Evolutionary conservation across 495 filamentous ascomycete genomes (phyloP).

Genomic region (Trichoderma reesei): DNA sequence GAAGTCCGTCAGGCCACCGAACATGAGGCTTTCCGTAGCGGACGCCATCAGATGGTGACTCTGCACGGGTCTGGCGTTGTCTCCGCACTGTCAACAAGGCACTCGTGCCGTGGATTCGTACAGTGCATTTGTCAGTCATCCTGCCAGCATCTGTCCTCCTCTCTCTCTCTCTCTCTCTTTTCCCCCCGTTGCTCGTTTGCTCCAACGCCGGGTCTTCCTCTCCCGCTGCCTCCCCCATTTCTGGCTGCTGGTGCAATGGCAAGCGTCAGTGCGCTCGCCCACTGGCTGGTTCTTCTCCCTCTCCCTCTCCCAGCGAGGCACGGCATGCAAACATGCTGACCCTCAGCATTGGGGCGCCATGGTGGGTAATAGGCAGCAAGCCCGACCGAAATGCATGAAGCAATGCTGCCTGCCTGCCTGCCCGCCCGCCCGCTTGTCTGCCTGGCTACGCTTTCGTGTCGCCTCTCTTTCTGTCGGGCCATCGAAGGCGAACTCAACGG

Average conservation of each 20-base stretch:
- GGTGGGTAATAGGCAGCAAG: slow-evolving; percentile 7
- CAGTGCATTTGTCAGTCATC: background rate
- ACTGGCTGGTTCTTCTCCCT: background rate
- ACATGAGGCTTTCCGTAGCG: background rate
- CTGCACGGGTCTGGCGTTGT: no score
- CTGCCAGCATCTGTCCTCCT: background rate
- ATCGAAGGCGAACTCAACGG: background rate
- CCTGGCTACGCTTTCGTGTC: background rate
- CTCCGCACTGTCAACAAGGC: no score
- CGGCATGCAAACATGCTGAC: background rate
- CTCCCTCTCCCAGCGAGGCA: background rate
- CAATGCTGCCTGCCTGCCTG: slow-evolving; percentile 7
- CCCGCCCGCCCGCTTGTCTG: background rate
- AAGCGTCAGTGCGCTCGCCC: background rate
- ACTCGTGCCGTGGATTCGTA: background rate
- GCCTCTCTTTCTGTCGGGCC: background rate
- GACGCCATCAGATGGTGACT: background rate
- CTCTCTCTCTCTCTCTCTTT: background rate
- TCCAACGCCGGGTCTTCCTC: background rate
- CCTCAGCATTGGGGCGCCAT: background rate
- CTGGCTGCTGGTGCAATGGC: background rate
- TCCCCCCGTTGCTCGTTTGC: no score
- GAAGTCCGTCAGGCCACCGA: background rate
- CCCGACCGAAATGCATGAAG: slow-evolving; percentile 8
- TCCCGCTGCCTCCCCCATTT: background rate